A percentile compares a stretch with the other conserved stretches of the same genome.
These are phyloP conservation scores for Ophiosphaerella herpotricha DNA, from an alignment of 2,329 filamentous ascomycete genomes.

Conservation along the genomic window DNA sequence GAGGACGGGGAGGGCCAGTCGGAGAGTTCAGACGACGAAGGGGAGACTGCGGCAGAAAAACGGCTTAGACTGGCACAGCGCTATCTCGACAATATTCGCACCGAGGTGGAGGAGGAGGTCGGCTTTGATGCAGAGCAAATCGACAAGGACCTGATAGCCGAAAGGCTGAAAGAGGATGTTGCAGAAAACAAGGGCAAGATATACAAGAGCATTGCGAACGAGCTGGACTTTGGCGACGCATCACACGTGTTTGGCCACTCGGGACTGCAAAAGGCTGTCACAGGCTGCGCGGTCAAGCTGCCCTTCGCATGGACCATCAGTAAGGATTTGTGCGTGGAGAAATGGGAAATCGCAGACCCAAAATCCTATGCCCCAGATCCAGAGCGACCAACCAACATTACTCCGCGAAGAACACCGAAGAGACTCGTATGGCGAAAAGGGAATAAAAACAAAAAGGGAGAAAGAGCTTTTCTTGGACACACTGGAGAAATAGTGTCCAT, in stretches of 20 bases:
- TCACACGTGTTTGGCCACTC: constrained; percentile 75
- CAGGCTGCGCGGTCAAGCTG: constrained; percentile 75
- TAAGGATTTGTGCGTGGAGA: constrained; percentile 82
- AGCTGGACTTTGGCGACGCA: constrained; percentile 71
- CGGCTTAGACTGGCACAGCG: constrained; percentile 85
- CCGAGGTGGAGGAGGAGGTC: constrained; percentile 72
- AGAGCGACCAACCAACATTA: constrained; percentile 36
- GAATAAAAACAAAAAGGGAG: constrained; percentile 61
- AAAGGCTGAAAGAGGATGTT: constrained; percentile 83
- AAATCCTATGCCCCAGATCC: constrained; percentile 29
- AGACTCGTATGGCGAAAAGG: constrained; percentile 68
- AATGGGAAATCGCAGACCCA: constrained; percentile 79
- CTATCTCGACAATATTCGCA: constrained; percentile 87
- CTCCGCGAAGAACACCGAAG: constrained; percentile 66
- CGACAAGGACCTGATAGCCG: constrained; percentile 88
- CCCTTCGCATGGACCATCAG: constrained; percentile 87
- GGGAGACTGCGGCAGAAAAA: constrained; percentile 88
- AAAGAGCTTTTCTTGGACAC: constrained; percentile 71
- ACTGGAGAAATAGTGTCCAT: constrained; percentile 79
- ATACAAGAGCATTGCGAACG: constrained; percentile 77
- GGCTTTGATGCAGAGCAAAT: constrained; percentile 95
- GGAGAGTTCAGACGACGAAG: constrained; percentile 72
- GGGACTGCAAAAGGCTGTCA: constrained; percentile 77
- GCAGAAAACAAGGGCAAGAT: constrained; percentile 88
- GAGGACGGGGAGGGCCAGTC: constrained; percentile 41